These are phyloP conservation scores for Tetragonia tetragonoides DNA, from an alignment of 148 eudicot species.

Conservation along the genomic window DNA sequence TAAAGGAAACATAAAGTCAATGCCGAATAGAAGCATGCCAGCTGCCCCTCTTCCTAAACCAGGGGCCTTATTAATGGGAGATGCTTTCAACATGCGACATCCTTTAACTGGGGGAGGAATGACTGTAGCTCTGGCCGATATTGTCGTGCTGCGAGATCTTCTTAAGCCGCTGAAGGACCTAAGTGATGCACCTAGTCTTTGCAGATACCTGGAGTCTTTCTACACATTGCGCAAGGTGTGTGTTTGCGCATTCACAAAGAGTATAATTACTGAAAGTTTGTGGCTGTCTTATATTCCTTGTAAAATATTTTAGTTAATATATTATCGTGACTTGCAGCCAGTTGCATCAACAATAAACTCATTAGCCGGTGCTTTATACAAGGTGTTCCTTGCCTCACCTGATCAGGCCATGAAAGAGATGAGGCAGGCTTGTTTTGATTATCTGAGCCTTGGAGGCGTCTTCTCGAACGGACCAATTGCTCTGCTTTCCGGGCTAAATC, in stretches of 20 bases:
- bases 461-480: conserved; percentile 73
- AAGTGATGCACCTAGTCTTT: conserved; percentile 58
- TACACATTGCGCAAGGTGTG: conserved; percentile 82
- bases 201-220: conserved; percentile 80
- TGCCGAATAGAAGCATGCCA: conserved; percentile 89
- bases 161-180: conserved; percentile 66
- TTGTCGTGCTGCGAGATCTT: conserved; percentile 71
- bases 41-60: conserved; percentile 78
- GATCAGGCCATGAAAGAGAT: conserved; percentile 75
- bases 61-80: conserved; percentile 87
- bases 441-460: conserved; percentile 80
- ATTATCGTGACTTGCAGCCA: conserved; percentile 45
- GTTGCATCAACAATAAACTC: conserved; percentile 92
- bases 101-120: conserved; percentile 93
- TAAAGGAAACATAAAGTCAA: conserved; percentile 65
- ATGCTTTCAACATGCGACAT: conserved; percentile 94
- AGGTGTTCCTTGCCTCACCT: conserved; percentile 73
- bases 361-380: conserved; percentile 79
- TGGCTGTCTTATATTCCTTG: too few relatives aligned
- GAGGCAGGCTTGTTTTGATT: conserved; percentile 88
- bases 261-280: too few relatives aligned
- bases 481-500: conserved; percentile 79
- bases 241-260: too few relatives aligned
- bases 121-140: conserved; percentile 90
- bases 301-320: not conserved